Evolutionary conservation across 306 rosid genomes (phyloP), one percentile per base, ranked within the genome.

Genomic region (Acacia melanoxylon): DNA sequence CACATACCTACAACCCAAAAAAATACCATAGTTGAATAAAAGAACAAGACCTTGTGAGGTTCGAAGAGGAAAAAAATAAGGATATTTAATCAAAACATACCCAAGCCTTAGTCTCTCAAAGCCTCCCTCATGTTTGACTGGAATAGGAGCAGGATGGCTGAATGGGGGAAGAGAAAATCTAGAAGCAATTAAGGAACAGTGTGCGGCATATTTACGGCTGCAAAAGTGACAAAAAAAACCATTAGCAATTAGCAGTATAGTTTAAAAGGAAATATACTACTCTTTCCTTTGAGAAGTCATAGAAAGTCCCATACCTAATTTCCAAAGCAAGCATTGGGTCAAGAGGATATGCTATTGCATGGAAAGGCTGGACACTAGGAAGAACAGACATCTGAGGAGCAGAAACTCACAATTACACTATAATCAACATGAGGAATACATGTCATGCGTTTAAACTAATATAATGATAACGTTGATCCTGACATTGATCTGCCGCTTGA

Each of bases 321-420:
- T 96, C 99, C 88, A 96, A 97, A 31, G 99, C 98, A 82, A 96
- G 92, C 82, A 93, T 81, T 20, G 98, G 86, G 75, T 93, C 99
- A 77, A 96, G 96, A 15, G 99, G 99, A 85, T 96, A 96, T 58
- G 99, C 99, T 72, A 96, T 96, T 59, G 99, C 99, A 78, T 96
- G 99, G 91, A 96, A 96, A 77, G 99, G 99, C 84, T 96, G 99
- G 76, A 96, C 99, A 80, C 99, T 96, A 25, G 99, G 99, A 82
- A 96, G 95, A 87, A 96, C 94, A 25, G 99, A 93, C 91, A 92
- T 90, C 99, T 96, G 92, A 79, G 85, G 72, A 74, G 68, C 78
- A 76, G 68, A 72, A 42, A 70, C 67, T 27, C 20, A 77, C 41
- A 56, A 42, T 13, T 52, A 25, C 82, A 67, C 68, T n/a, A 67